phyloP scores from a whole-genome alignment of 495 filamentous ascomycete genomes.

The Penicillium bialowiezense region DNA sequence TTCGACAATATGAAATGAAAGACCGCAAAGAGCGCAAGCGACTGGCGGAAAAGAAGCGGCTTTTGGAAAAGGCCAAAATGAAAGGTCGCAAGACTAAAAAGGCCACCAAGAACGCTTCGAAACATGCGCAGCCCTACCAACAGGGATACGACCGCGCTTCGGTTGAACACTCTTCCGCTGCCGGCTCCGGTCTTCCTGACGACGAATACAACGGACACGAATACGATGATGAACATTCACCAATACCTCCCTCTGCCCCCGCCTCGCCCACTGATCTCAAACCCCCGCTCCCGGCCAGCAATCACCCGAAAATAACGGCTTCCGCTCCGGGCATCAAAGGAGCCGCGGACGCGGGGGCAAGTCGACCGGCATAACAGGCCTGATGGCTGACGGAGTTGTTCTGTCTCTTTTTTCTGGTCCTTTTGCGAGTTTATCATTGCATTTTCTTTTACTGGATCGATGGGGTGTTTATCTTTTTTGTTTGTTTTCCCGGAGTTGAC shows the following conservation, averaged over 20 bases:
- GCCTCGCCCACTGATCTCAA: slow-evolving; percentile 34
- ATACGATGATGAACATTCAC: slow-evolving; percentile 50
- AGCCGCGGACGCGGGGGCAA: slow-evolving; percentile 30
- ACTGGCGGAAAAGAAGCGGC: slow-evolving; percentile 74
- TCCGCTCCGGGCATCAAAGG: slow-evolving; percentile 18
- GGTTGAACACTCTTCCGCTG: slow-evolving; percentile 40
- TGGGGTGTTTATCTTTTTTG: slow-evolving; percentile 7
- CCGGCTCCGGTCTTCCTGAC: slow-evolving; percentile 44
- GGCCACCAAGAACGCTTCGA: slow-evolving; percentile 62
- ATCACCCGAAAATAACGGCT: slow-evolving; percentile 23
- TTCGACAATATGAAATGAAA: slow-evolving; percentile 91
- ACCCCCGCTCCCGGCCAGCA: slow-evolving; percentile 29
- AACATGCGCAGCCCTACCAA: slow-evolving; percentile 49
- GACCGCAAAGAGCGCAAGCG: slow-evolving; percentile 80
- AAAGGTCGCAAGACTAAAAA: slow-evolving; percentile 83
- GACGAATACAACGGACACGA: slow-evolving; percentile 55
- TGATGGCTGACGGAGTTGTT: background rate
- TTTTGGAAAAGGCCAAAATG: slow-evolving; percentile 94
- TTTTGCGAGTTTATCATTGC: slow-evolving; percentile 9
- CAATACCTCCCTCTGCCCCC: slow-evolving; percentile 28
- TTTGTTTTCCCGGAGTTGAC: slow-evolving; percentile 9
- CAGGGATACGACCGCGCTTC: slow-evolving; percentile 47
- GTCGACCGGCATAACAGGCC: slow-evolving; percentile 34
- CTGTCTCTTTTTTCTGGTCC: background rate
- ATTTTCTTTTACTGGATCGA: slow-evolving; percentile 6